These are phyloP conservation scores for Diphasiastrum complanatum DNA, from an alignment of 83 land plant genomes.

Conservation along the genomic window DNA sequence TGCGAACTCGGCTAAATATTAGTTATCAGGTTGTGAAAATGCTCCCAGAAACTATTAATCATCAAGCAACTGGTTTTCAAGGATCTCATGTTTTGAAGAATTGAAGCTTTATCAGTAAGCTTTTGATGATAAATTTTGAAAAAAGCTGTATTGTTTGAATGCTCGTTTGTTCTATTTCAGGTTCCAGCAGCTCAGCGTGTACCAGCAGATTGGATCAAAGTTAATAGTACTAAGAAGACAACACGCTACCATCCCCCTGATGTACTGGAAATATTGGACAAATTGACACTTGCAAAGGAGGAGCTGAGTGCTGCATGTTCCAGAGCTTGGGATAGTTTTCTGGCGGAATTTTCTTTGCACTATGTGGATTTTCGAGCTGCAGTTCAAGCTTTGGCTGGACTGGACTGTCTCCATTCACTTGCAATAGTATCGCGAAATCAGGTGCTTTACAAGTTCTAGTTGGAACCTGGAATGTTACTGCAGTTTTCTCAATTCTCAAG, in stretches of 20 bases:
- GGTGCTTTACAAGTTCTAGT: no score
- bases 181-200: conserved; percentile 55
- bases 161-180: no score
- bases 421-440: conserved; percentile 76
- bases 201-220: conserved; percentile 74
- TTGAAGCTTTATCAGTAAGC: no score
- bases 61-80: no score
- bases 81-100: no score
- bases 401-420: conserved; percentile 87
- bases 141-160: no score
- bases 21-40: no score
- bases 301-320: conserved; percentile 54
- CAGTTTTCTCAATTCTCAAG: no score
- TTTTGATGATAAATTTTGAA: no score
- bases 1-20: no score
- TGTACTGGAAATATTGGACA: conserved; percentile 61
- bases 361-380: conserved; percentile 80
- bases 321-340: conserved; percentile 65
- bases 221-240: conserved; percentile 80
- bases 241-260: conserved; percentile 91
- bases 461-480: no score
- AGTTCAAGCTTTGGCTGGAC: conserved; percentile 85
- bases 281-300: conserved; percentile 69
- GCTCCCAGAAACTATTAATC: no score
- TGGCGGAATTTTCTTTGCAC: conserved; percentile 52